These are phyloP conservation scores for Gloeostereum incarnatum DNA, from an alignment of 768 basidiomycete species.

Conservation along the genomic window DNA sequence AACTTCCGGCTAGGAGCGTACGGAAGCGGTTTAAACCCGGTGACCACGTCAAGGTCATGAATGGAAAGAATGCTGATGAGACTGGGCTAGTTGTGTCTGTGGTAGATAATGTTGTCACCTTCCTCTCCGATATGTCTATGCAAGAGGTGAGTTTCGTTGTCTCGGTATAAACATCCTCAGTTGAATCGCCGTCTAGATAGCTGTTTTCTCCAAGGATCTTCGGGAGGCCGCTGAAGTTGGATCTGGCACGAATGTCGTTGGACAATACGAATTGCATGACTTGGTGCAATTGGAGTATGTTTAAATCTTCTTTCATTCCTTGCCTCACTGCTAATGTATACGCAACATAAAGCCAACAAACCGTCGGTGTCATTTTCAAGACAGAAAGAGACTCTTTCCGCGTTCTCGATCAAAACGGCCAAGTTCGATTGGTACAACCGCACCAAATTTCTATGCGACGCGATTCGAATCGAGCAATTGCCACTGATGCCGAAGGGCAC, in stretches of 20 bases:
- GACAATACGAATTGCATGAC: slow-evolving; percentile 94
- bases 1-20: slow-evolving; percentile 80
- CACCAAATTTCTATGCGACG: slow-evolving; percentile 92
- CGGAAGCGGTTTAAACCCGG: slow-evolving; percentile 94
- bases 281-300: slow-evolving; percentile 93
- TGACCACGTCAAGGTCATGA: slow-evolving; percentile 98
- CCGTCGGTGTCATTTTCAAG: slow-evolving; percentile 95
- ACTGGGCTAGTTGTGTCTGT: slow-evolving; percentile 94
- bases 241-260: slow-evolving; percentile 81
- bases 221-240: slow-evolving; percentile 97
- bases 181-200: slow-evolving; percentile 46
- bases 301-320: not conserved
- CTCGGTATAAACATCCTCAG: not conserved
- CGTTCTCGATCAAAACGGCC: slow-evolving; percentile 90
- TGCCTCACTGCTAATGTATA: slow-evolving; percentile 6
- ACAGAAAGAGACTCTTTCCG: slow-evolving; percentile 95
- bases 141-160: slow-evolving; percentile 57
- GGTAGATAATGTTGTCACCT: slow-evolving; percentile 85
- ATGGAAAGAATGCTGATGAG: slow-evolving; percentile 89
- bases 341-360: slow-evolving; percentile 55
- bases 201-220: slow-evolving; percentile 94
- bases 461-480: slow-evolving; percentile 74
- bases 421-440: slow-evolving; percentile 81
- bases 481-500: slow-evolving; percentile 82
- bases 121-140: slow-evolving; percentile 95